Conservation (phyloP, 495 filamentous ascomycete genomes). For the Trichoderma erinaceum region DNA sequence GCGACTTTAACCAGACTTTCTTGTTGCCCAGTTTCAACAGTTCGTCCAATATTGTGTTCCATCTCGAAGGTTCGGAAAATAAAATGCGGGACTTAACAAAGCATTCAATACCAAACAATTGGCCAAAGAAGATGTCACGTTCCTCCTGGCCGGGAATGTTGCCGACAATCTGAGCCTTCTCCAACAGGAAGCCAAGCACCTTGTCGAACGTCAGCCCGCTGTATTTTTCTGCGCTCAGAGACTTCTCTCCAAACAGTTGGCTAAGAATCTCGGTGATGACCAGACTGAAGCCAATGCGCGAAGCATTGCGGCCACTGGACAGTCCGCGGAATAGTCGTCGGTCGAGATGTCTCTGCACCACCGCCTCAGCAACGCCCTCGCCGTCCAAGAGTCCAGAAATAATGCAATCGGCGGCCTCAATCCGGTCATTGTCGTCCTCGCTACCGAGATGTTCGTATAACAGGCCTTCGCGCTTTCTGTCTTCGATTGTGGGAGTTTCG, state of each 20-base stretch:
- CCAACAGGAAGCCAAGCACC: constrained; percentile 58
- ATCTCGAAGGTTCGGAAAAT: constrained; percentile 51
- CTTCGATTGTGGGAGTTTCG: constrained; percentile 24
- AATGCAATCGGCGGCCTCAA: constrained; percentile 45
- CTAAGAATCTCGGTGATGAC: constrained; percentile 76
- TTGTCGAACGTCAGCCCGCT: constrained; percentile 46
- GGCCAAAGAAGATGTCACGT: constrained; percentile 76
- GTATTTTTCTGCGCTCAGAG: constrained; percentile 35
- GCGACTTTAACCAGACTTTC: constrained; percentile 84
- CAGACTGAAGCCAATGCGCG: constrained; percentile 83
- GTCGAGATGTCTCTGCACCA: constrained; percentile 47
- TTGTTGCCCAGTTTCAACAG: constrained; percentile 52
- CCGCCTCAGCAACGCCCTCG: constrained; percentile 36
- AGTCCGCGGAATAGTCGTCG: constrained; percentile 76
- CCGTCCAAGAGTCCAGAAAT: constrained; percentile 39
- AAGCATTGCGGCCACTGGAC: constrained; percentile 83
- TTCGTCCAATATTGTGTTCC: constrained; percentile 55
- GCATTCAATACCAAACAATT: constrained; percentile 78
- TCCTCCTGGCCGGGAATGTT: constrained; percentile 72
- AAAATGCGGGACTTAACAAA: constrained; percentile 74
- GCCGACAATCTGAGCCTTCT: constrained; percentile 58
- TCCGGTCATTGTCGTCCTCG: constrained; percentile 44
- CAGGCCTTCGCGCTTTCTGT: constrained; percentile 40
- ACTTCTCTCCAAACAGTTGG: constrained; percentile 48
- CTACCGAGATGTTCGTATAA: constrained; percentile 49